phyloP scores from a whole-genome alignment of 2,329 filamentous ascomycete genomes.

The Aspergillus tamarii region DNA sequence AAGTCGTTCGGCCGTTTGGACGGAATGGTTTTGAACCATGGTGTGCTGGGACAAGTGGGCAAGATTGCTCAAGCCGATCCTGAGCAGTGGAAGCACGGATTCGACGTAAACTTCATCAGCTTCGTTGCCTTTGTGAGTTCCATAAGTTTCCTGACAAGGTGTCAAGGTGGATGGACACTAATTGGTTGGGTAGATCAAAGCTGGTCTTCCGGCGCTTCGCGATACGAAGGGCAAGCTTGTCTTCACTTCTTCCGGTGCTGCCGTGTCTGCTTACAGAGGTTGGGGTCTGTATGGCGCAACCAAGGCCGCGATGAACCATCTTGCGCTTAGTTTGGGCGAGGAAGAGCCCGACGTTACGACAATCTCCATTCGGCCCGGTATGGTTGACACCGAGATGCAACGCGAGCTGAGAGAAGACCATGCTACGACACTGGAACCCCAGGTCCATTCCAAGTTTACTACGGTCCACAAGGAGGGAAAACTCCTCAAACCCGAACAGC shows the following conservation, averaged over 20 bases:
- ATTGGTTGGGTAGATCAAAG: slow-evolving; percentile 28
- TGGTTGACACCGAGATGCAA: slow-evolving; percentile 42
- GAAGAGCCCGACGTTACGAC: slow-evolving; percentile 32
- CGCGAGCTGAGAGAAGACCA: slow-evolving; percentile 75
- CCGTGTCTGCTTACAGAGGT: slow-evolving; percentile 34
- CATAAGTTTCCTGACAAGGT: slow-evolving; percentile 46
- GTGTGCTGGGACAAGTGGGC: slow-evolving; percentile 74
- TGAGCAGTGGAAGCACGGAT: slow-evolving; percentile 74
- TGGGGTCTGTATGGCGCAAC: slow-evolving; percentile 43
- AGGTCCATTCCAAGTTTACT: slow-evolving; percentile 67
- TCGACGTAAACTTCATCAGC: slow-evolving; percentile 87
- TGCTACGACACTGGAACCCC: slow-evolving; percentile 60
- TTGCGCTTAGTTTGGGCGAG: slow-evolving; percentile 31
- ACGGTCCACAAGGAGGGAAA: slow-evolving; percentile 70
- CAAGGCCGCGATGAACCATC: slow-evolving; percentile 42
- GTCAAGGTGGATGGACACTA: background rate
- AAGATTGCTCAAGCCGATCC: slow-evolving; percentile 68
- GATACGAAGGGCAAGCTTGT: slow-evolving; percentile 39
- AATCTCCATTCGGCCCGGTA: slow-evolving; percentile 37
- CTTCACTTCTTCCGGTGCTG: slow-evolving; percentile 41
- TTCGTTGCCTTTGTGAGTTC: slow-evolving; percentile 71
- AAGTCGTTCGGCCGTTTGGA: slow-evolving; percentile 74
- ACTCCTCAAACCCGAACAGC: slow-evolving; percentile 79
- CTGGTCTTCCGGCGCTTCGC: slow-evolving; percentile 36
- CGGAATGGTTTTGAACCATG: slow-evolving; percentile 86